Percentiles rank a stretch among this genome's conserved stretches.
Evolutionary conservation across 169 alveolate species (phyloP).

Genomic region (Blepharisma undulans): DNA sequence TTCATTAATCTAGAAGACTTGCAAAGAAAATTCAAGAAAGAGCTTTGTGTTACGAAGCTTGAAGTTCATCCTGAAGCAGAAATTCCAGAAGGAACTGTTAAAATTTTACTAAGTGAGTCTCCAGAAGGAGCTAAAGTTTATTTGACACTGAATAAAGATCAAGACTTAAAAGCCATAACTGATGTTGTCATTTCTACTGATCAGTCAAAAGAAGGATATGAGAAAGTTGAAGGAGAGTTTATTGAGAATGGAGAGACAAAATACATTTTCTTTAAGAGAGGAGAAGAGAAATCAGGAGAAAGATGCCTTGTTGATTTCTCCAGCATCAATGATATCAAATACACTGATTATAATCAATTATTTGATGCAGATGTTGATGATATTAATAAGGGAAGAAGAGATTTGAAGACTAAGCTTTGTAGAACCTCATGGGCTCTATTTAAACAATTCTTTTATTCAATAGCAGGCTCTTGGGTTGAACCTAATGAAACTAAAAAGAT

Average conservation of each 20-base stretch:
- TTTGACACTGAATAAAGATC: background rate
- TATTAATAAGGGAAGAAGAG: background rate
- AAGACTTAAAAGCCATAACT: background rate
- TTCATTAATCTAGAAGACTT: background rate
- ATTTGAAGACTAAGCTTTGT: background rate
- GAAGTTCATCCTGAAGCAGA: background rate
- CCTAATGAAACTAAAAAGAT: background rate
- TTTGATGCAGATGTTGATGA: background rate
- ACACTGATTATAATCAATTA: background rate
- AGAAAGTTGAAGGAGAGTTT: slow-evolving; percentile 6
- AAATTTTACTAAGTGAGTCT: background rate
- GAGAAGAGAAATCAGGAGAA: background rate
- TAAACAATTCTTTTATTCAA: background rate
- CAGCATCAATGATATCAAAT: no score
- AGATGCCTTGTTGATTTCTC: no score
- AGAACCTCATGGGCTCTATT: background rate
- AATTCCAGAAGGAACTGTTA: background rate
- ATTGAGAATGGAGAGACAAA: background rate
- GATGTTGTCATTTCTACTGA: background rate
- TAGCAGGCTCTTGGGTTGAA: background rate
- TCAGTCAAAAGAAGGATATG: background rate
- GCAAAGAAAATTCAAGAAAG: background rate
- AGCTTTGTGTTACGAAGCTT: background rate
- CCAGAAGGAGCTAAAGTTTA: background rate
- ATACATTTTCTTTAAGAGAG: background rate